phyloP scores from a whole-genome alignment of 306 rosid genomes.

The Cicer yamashitae region DNA sequence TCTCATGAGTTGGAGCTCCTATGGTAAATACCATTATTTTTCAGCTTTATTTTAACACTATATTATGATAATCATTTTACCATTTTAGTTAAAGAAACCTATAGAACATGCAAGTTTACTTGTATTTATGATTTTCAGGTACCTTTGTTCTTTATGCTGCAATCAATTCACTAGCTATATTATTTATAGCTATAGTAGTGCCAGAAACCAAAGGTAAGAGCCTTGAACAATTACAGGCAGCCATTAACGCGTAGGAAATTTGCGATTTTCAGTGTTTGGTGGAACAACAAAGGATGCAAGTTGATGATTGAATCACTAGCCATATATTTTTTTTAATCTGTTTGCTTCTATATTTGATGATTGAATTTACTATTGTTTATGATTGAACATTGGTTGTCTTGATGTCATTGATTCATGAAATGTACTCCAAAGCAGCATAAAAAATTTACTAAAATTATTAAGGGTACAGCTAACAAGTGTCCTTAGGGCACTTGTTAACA shows the following conservation, averaged over 20 bases:
- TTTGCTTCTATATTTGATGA: conserved; percentile 30
- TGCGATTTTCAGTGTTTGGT: neutral
- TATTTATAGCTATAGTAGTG: conserved; percentile 66
- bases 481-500: no score
- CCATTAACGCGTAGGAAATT: conserved; percentile 59
- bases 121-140: conserved; percentile 61
- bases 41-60: conserved; percentile 8
- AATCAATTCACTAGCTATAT: conserved; percentile 67
- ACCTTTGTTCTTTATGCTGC: conserved; percentile 79
- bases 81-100: conserved; percentile 3
- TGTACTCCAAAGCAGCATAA: neutral
- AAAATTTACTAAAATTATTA: no score
- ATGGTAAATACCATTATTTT: conserved; percentile 55
- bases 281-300: neutral
- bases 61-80: neutral
- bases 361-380: conserved; percentile 1
- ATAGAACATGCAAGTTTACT: conserved; percentile 20
- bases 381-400: neutral
- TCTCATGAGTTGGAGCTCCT: conserved; percentile 86
- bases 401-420: conserved; percentile 12
- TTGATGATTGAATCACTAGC: conserved; percentile 24
- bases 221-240: conserved; percentile 87
- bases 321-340: conserved; percentile 1
- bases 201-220: conserved; percentile 95
- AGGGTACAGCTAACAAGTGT: no score